These are phyloP conservation scores for Scolecobasidium constrictum DNA, from an alignment of 2,329 filamentous ascomycete species.

Conservation along the genomic window DNA sequence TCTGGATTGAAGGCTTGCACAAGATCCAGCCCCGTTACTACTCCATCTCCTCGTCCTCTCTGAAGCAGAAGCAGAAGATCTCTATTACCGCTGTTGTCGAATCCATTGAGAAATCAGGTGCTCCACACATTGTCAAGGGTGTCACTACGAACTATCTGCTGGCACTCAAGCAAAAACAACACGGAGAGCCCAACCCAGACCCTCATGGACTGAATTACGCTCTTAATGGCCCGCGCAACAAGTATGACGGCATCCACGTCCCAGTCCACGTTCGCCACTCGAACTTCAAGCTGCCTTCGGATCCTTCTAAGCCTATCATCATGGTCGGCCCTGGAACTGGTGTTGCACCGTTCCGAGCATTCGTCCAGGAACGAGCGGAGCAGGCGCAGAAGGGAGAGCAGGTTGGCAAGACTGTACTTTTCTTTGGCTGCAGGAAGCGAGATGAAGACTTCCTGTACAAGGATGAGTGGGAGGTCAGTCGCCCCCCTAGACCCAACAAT, in stretches of 20 bases:
- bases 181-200: constrained; percentile 71
- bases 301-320: constrained; percentile 86
- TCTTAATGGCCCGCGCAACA: constrained; percentile 83
- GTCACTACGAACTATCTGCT: constrained; percentile 95
- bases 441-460: constrained; percentile 90
- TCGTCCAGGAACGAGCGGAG: constrained; percentile 85
- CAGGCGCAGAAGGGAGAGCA: constrained; percentile 68
- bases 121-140: constrained; percentile 73
- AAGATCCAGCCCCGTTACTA: constrained; percentile 98
- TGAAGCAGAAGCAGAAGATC: constrained; percentile 89
- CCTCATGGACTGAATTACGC: constrained; percentile 79
- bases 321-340: constrained; percentile 95
- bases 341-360: constrained; percentile 90
- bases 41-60: constrained; percentile 94
- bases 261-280: constrained; percentile 95
- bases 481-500: neutral
- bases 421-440: constrained; percentile 85
- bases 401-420: constrained; percentile 79
- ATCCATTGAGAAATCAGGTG: constrained; percentile 64
- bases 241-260: constrained; percentile 90
- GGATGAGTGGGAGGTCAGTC: constrained; percentile 80
- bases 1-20: constrained; percentile 83
- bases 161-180: constrained; percentile 92
- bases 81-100: constrained; percentile 94
- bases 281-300: constrained; percentile 97